Percentiles rank a stretch among this genome's conserved stretches.
phyloP scores from a whole-genome alignment of 2,329 filamentous ascomycete genomes.

The Clonostachys sp. region DNA sequence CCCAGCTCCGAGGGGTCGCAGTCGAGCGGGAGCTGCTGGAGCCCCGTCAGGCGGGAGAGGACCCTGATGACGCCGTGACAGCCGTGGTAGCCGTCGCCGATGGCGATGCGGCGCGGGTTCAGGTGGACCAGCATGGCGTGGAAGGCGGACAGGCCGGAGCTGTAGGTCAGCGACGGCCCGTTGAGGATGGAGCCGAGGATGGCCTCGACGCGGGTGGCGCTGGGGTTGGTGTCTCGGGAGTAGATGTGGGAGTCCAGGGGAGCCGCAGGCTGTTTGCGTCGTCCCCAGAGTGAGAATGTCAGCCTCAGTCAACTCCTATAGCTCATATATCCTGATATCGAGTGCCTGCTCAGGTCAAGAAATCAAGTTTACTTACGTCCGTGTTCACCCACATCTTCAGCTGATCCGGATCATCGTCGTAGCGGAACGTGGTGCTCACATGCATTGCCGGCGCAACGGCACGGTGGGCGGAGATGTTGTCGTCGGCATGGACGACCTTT shows the following conservation, averaged over 20 bases:
- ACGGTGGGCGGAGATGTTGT: conserved; percentile 65
- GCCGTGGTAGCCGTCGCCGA: conserved; percentile 86
- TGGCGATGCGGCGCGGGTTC: conserved; percentile 78
- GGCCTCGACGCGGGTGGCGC: conserved; percentile 78
- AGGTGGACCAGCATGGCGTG: conserved; percentile 81
- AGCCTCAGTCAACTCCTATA: too few species aligned
- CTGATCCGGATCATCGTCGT: conserved; percentile 63
- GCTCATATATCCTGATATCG: too few species aligned
- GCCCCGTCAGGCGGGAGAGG: conserved; percentile 69
- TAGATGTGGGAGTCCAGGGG: conserved; percentile 69
- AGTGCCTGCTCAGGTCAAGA: conserved; percentile 2
- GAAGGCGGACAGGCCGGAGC: conserved; percentile 82
- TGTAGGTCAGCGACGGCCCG: conserved; percentile 70
- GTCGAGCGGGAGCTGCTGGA: conserved; percentile 68
- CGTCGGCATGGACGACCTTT: conserved; percentile 76
- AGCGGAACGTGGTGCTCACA: conserved; percentile 87
- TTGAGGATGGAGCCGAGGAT: conserved; percentile 71
- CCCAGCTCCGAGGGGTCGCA: conserved; percentile 62
- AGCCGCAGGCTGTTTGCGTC: conserved; percentile 33
- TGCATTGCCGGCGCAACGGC: conserved; percentile 89
- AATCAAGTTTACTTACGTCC: conserved; percentile 41
- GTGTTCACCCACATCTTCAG: conserved; percentile 47
- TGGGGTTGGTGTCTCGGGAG: conserved; percentile 75
- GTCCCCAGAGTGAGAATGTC: neutral
- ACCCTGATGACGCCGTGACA: conserved; percentile 81